Evolutionary conservation across 306 rosid species (phyloP), one percentile per base, ranked within the genome.

Genomic region (Ormosia semicastrata): DNA sequence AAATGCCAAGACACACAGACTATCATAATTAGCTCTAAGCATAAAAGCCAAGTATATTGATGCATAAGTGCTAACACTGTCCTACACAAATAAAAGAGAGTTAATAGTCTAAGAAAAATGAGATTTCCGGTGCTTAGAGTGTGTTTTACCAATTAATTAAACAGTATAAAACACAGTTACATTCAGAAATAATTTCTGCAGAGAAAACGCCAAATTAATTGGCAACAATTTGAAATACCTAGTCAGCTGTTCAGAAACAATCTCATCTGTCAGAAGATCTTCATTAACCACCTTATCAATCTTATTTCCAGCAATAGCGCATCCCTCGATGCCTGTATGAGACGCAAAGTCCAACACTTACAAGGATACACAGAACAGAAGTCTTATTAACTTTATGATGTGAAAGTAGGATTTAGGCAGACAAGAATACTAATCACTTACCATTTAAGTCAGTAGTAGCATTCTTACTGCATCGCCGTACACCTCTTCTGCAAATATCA

Each of bases 201-300:
- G 17, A 50, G 44, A 78, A 67, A 49, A 40, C 33, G 39, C 30
- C 13, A 81, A 73, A 52, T 41, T 37, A 56, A 72, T 43, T 24
- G 49, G 71, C 76, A 41, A 37, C 24, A 80, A 83, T 46, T 32
- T 60, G 73, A 32, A 72, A 60, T 86, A 95, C 98, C 98, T 95
- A 71, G 97, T 93, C 68, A 95, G 85, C 62, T 95, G 98, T 77
- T 95, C 98, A n/a, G 98, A 82, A 77, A 95, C 97, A 85, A 95
- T 91, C 66, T 95, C 98, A 64, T 95, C 98, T 30, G 73, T 87
- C 76, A 93, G 77, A 85, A 89, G 88, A 68, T 89, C 90, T 8
- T 80, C 88, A 56, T 66, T 76, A 79, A 80, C 71, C 76, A 87
- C 62, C 84, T 78, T 85, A 60, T 50, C 84, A 52, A 59, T 78